Percentiles rank a stretch among this genome's conserved stretches.
phyloP scores from a whole-genome alignment of 768 basidiomycete species.

The Holtermanniella nyarrowii region DNA sequence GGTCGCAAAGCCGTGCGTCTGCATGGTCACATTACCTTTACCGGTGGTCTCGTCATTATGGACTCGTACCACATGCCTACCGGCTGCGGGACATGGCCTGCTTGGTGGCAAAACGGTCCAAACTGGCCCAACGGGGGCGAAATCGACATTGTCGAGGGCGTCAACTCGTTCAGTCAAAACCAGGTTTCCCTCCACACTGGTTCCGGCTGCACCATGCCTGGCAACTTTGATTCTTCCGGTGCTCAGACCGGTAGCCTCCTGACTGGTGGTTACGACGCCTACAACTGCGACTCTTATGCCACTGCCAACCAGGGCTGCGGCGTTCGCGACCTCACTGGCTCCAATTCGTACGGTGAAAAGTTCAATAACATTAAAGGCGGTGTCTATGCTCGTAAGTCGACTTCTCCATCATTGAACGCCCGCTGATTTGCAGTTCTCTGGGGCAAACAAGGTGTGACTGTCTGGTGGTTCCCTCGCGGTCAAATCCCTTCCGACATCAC shows the following conservation, averaged over 20 bases:
- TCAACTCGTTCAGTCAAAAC: conserved; percentile 44
- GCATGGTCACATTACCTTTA: conserved; percentile 42
- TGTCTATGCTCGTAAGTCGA: conserved; percentile 70
- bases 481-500: conserved; percentile 68
- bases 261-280: conserved; percentile 36
- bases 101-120: conserved; percentile 50
- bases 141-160: conserved; percentile 46
- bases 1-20: conserved; percentile 72
- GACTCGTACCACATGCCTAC: conserved; percentile 83
- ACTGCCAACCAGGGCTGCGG: conserved; percentile 53
- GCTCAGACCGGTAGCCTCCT: conserved; percentile 27
- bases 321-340: conserved; percentile 49
- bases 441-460: conserved; percentile 61
- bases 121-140: conserved; percentile 41
- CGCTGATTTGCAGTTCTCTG: conserved; percentile 52
- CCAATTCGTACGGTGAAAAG: conserved; percentile 64
- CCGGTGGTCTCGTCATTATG: conserved; percentile 64
- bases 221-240: conserved; percentile 11
- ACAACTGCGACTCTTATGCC: conserved; percentile 35
- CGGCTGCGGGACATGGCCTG: conserved; percentile 80
- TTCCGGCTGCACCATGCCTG: conserved; percentile 41
- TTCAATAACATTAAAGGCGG: conserved; percentile 82
- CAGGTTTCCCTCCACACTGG: conserved; percentile 46
- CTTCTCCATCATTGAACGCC: conserved; percentile 5
- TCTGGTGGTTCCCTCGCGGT: conserved; percentile 71